Evolutionary conservation across 1,284 basidiomycete genomes (phyloP).

Genomic region (Melampsora americana): DNA sequence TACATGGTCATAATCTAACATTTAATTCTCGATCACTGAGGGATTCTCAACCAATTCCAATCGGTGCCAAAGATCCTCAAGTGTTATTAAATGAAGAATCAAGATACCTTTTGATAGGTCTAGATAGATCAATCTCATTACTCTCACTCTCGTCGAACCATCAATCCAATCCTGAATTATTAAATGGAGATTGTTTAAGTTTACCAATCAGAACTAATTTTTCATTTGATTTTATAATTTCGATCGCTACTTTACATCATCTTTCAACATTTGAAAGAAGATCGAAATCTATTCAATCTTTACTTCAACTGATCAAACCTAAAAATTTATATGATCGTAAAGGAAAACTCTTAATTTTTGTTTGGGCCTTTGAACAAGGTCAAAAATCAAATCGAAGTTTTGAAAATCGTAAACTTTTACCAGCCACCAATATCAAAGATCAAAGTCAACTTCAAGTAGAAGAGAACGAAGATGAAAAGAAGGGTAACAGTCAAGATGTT

Average conservation of each 20-base stretch:
- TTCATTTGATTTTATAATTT: slow-evolving; percentile 73
- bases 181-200: slow-evolving; percentile 35
- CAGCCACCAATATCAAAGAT: slow-evolving; percentile 45
- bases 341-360: slow-evolving; percentile 71
- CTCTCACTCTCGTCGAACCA: slow-evolving; percentile 19
- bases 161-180: slow-evolving; percentile 28
- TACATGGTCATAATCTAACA: slow-evolving; percentile 41
- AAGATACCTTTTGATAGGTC: slow-evolving; percentile 31
- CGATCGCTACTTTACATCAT: slow-evolving; percentile 92
- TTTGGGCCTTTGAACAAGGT: slow-evolving; percentile 98
- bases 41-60: not conserved
- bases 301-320: slow-evolving; percentile 46
- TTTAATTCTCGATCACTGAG: not conserved
- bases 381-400: slow-evolving; percentile 25
- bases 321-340: not conserved
- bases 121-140: slow-evolving; percentile 34
- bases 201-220: slow-evolving; percentile 19
- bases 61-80: slow-evolving; percentile 7
- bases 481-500: slow-evolving; percentile 60
- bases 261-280: slow-evolving; percentile 73
- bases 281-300: slow-evolving; percentile 63
- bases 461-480: not conserved
- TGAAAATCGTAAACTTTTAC: slow-evolving; percentile 22
- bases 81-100: slow-evolving; percentile 10
- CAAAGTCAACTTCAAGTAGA: slow-evolving; percentile 47